Evolutionary conservation across 2,329 filamentous ascomycete genomes (phyloP), one percentile per base, ranked within the genome.

Genomic region (Dactylellina haptotyla): DNA sequence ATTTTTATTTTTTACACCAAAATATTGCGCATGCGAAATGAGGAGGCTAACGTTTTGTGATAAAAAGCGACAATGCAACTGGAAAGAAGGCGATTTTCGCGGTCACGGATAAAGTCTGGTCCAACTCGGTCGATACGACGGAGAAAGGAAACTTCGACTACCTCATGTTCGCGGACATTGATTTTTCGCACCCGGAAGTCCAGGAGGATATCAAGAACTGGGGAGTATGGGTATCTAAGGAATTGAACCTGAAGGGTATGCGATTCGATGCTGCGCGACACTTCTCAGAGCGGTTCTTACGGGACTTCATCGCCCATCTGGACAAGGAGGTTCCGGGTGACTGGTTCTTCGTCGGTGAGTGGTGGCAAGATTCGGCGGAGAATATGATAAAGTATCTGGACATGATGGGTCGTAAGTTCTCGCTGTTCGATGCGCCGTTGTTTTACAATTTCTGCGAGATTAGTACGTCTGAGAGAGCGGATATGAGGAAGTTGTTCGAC

Each of bases 221-320:
- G 90, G 87, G 87, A 1, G 81, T 84, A 3, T 92, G 90, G 90
- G 83, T 92, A 65, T 84, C 85, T 0, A 81, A 85, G 4, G 83
- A 88, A 70, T 78, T 90, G 0, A 85, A 85, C 0, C 81, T 92
- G 9, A 83, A 85, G 37, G 73, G 89, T 89, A 88, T 92, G 79
- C 84, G 90, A 16, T 84, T 92, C 56, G 90, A 92, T 79, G 90
- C 89, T 10, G 87, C 88, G 28, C 90, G 91, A 80, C 90, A 92
- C 80, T 90, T 88, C 80, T 89, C 86, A 26, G 85, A 86, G 69
- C 82, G 84, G n/a, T 92, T 92, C 78, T 84, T 89, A 30, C 84
- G 83, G 43, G 84, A 87, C n/a, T 90, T 90, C 80, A 85, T 91
- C 56, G 81, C 82, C 4, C 82, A 85, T 48, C 80, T 90, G 69